These are phyloP conservation scores for Ceratocystis variospora DNA, from an alignment of 2,329 filamentous ascomycete genomes.

Conservation along the genomic window DNA sequence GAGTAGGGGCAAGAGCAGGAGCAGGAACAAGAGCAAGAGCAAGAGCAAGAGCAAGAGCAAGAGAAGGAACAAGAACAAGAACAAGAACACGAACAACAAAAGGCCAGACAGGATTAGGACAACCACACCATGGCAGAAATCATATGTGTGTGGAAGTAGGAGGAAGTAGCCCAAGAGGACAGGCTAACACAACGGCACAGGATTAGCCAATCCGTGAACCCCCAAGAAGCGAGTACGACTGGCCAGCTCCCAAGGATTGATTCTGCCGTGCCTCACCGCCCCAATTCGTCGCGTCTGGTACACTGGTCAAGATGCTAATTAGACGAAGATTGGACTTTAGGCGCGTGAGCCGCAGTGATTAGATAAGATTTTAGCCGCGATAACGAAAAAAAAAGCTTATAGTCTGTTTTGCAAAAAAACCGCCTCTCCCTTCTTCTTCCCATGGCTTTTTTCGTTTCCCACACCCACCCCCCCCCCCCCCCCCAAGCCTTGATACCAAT, in stretches of 20 bases:
- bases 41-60: not conserved
- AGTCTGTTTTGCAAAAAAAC: not conserved
- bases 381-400: slow-evolving; percentile 11
- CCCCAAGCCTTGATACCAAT: not conserved
- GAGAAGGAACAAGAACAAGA: not conserved
- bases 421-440: not conserved
- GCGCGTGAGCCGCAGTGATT: not conserved
- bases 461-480: not conserved
- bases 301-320: not conserved
- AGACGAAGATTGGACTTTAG: not conserved
- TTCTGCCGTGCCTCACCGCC: slow-evolving; percentile 20
- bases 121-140: not conserved
- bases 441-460: not conserved
- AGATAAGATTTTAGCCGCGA: slow-evolving; percentile 7
- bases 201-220: not conserved
- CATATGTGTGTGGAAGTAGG: not conserved
- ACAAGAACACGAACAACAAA: not conserved
- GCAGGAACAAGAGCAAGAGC: no score
- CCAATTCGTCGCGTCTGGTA: not conserved
- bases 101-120: not conserved
- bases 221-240: not conserved
- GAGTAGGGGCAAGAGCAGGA: no score
- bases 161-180: not conserved
- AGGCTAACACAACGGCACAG: not conserved
- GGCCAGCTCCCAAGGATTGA: slow-evolving; percentile 16